Conservation (phyloP, 345 rosid species). For the Physaria fendleri region DNA sequence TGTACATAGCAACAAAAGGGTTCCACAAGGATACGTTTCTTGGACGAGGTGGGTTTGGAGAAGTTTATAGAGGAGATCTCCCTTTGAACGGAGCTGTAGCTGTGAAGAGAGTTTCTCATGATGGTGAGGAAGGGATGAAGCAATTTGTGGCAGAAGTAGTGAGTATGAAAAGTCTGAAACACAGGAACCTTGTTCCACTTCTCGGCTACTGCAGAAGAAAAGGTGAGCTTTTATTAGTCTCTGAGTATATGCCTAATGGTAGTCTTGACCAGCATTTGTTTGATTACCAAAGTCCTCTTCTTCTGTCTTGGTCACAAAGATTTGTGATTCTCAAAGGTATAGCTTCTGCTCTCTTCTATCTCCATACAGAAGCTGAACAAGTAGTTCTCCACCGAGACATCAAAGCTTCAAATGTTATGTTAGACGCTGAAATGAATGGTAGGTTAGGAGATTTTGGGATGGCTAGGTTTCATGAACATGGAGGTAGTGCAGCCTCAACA, state of each 20-base stretch:
- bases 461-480: slow-evolving; percentile 72
- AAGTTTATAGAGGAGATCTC: slow-evolving; percentile 47
- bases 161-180: slow-evolving; percentile 38
- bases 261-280: slow-evolving; percentile 43
- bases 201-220: slow-evolving; percentile 46
- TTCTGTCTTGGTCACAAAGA: slow-evolving; percentile 42
- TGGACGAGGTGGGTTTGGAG: slow-evolving; percentile 61
- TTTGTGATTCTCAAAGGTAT: slow-evolving; percentile 32
- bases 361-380: slow-evolving; percentile 47
- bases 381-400: slow-evolving; percentile 48
- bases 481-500: slow-evolving; percentile 48
- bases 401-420: slow-evolving; percentile 43
- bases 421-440: slow-evolving; percentile 59
- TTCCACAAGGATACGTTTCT: slow-evolving; percentile 40
- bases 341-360: slow-evolving; percentile 36
- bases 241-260: slow-evolving; percentile 49
- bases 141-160: slow-evolving; percentile 42
- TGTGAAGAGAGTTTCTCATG: slow-evolving; percentile 44
- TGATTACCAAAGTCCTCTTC: slow-evolving; percentile 10
- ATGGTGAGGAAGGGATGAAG: slow-evolving; percentile 44
- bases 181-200: slow-evolving; percentile 44
- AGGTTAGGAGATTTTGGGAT: slow-evolving; percentile 86
- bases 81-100: slow-evolving; percentile 38
- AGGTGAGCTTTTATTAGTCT: slow-evolving; percentile 43
- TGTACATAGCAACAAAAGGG: slow-evolving; percentile 53